Evolutionary conservation across 225 moss, liverwort and hornwort genomes (phyloP).

Genomic region (Rhytidiadelphus loreus): DNA sequence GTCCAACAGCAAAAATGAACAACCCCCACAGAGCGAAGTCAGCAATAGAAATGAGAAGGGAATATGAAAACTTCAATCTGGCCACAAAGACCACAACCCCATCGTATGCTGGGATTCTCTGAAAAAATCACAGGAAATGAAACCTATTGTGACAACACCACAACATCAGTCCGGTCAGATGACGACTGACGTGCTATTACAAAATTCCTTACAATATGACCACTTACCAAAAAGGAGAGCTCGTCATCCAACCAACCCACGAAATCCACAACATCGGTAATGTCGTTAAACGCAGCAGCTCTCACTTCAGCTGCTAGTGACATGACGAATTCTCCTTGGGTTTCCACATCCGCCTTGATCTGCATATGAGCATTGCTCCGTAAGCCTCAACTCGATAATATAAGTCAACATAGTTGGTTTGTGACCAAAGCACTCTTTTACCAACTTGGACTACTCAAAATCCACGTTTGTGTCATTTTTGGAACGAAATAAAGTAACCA

Average conservation of each 20-base stretch:
- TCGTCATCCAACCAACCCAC: slow-evolving; percentile 87
- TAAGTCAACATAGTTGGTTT: neutral
- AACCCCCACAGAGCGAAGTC: neutral
- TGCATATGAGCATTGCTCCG: neutral
- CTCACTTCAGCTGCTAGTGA: slow-evolving; percentile 76
- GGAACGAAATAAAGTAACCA: neutral
- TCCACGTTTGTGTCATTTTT: neutral
- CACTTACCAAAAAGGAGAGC: slow-evolving; percentile 74
- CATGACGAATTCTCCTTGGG: slow-evolving; percentile 78
- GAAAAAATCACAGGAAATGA: neutral
- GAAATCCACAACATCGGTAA: slow-evolving; percentile 77
- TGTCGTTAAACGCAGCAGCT: slow-evolving; percentile 60
- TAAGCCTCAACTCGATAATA: neutral
- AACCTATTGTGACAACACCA: too few species aligned
- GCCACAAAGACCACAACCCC: neutral
- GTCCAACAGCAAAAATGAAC: neutral
- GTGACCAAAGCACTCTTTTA: neutral
- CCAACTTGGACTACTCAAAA: neutral
- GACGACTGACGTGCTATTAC: neutral
- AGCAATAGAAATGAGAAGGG: neutral
- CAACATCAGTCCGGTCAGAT: neutral
- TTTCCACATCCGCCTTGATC: slow-evolving; percentile 95
- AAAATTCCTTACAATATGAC: neutral
- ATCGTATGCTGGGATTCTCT: neutral
- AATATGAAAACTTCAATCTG: neutral